A percentile compares a stretch with the other conserved stretches of the same genome.
These are phyloP conservation scores for Echinosophora koreensis DNA, from an alignment of 306 rosid genomes.

Conservation along the genomic window DNA sequence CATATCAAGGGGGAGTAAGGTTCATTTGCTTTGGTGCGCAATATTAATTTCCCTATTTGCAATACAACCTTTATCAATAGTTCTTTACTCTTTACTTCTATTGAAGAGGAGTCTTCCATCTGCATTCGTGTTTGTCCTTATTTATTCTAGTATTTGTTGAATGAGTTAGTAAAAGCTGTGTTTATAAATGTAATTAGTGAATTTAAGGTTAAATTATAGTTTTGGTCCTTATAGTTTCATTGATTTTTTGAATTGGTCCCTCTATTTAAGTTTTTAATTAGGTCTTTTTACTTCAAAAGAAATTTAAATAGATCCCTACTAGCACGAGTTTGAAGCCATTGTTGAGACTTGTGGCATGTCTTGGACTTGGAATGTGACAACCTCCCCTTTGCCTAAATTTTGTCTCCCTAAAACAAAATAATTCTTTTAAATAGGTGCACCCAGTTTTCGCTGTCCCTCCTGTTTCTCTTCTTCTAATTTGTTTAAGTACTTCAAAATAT, in stretches of 20 bases:
- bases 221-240: too few species aligned
- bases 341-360: neutral
- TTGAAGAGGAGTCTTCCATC: slow-evolving; percentile 24
- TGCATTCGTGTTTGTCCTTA: neutral
- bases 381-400: slow-evolving; percentile 25
- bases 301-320: too few species aligned
- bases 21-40: too few species aligned
- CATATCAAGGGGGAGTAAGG: slow-evolving; percentile 7
- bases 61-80: neutral
- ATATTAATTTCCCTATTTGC: slow-evolving; percentile 21
- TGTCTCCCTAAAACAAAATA: slow-evolving; percentile 3
- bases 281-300: too few species aligned
- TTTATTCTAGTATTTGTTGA: slow-evolving; percentile 15
- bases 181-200: neutral
- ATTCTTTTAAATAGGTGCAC: neutral
- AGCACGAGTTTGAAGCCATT: neutral
- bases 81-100: slow-evolving; percentile 3
- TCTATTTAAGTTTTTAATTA: too few species aligned
- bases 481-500: slow-evolving; percentile 18
- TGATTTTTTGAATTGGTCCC: too few species aligned
- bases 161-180: slow-evolving; percentile 18
- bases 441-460: neutral
- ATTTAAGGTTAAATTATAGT: too few species aligned
- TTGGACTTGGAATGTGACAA: slow-evolving; percentile 11
- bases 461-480: slow-evolving; percentile 19